Conservation (phyloP, 176 grass and related monocot species). For the Olyra latifolia region DNA sequence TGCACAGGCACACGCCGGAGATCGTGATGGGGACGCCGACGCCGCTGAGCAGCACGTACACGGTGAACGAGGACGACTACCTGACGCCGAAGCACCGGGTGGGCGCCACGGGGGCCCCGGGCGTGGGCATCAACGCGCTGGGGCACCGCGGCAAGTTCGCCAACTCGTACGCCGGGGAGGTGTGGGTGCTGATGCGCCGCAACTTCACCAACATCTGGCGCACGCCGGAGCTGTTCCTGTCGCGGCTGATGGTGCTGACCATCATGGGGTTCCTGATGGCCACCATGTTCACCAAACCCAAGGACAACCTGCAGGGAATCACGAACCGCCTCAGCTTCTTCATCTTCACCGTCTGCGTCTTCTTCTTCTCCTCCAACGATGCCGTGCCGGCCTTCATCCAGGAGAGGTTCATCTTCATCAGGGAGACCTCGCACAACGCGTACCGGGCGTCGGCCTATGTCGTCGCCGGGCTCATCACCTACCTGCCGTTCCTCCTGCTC, state of each 20-base stretch:
- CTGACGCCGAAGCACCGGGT: conserved; percentile 30
- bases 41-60: conserved; percentile 68
- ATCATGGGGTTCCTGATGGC: conserved; percentile 61
- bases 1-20: conserved; percentile 42
- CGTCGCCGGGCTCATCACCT: conserved; percentile 49
- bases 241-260: conserved; percentile 62
- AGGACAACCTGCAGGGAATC: conserved; percentile 51
- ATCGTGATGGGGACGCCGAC: conserved; percentile 64
- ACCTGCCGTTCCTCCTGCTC: conserved; percentile 63
- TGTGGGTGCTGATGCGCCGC: conserved; percentile 64
- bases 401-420: conserved; percentile 67
- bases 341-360: conserved; percentile 71
- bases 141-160: conserved; percentile 61
- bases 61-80: conserved; percentile 66
- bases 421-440: conserved; percentile 68
- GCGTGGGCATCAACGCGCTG: conserved; percentile 33
- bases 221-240: conserved; percentile 70
- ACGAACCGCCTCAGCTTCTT: conserved; percentile 64
- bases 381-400: conserved; percentile 69
- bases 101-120: conserved; percentile 9
- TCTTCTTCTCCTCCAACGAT: conserved; percentile 73
- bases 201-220: conserved; percentile 77
- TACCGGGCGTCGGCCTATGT: conserved; percentile 54
- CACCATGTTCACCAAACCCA: conserved; percentile 70
- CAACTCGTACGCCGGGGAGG: conserved; percentile 49